Evolutionary conservation across 2,329 filamentous ascomycete genomes (phyloP), one percentile per base, ranked within the genome.

Genomic region (Aspergillus sp.): DNA sequence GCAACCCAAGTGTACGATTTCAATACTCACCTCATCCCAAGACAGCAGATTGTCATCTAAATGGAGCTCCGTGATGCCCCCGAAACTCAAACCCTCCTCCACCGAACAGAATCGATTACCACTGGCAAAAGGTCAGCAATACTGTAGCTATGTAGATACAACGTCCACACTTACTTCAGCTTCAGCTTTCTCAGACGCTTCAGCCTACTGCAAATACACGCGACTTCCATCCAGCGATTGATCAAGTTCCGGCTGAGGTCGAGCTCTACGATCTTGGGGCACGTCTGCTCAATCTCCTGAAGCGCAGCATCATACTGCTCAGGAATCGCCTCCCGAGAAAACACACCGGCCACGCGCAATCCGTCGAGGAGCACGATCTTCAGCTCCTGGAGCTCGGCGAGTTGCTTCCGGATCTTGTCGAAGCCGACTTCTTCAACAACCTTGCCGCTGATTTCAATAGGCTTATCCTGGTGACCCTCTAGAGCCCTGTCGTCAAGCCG

Each of bases 341-440:
- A 53, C 6, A 75, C 62, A 6, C 74, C 71, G 11, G 59, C 61
- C 16, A 97, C 81, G 47, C 83, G 78, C 65, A 90, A 73, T 13
- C 87, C 86, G 72, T 97, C 92, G 7, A 99, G 78, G 36, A 97
- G 83, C 46, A 95, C 85, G 50, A 92, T 85, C 60, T 82, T 86
- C 54, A 97, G 79, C 62, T 94, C 89, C 50, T 86, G 78, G 30
- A 97, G 77, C 65, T 87, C 64, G 5, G 91, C 87, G 64, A 95
- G 85, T 71, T 92, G 84, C 59, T 82, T 82, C 41, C 88, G 84
- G 60, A 96, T 90, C 77, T 96, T 96, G 61, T 95, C 91, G 62
- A 97, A 97, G 26, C 94, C 94, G 32, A 97, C 84, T 73, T 97
- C 93, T 73, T 97, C 88, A 4, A 90, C 93, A 16, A 92, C 82